These are phyloP conservation scores for Microcyclosporella mali DNA, from an alignment of 2,329 filamentous ascomycete species.

Conservation along the genomic window DNA sequence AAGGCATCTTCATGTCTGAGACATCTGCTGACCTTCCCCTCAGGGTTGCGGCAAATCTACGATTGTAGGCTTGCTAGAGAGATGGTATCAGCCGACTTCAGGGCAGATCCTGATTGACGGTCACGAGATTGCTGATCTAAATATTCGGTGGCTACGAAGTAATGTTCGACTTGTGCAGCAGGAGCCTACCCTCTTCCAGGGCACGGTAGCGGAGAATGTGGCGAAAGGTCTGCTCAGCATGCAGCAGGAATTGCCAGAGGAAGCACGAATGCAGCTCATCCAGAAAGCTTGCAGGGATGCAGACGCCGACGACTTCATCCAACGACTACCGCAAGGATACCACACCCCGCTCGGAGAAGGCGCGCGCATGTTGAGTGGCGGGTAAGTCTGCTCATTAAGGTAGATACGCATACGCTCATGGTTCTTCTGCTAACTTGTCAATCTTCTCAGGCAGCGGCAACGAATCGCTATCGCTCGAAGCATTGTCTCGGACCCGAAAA, in stretches of 20 bases:
- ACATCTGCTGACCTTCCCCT: constrained; percentile 4
- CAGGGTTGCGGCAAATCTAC: constrained; percentile 34
- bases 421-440: no score
- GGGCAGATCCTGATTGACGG: constrained; percentile 29
- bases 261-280: constrained; percentile 26
- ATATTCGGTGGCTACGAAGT: constrained; percentile 26
- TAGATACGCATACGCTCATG: no score
- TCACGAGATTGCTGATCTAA: constrained; percentile 19
- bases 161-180: constrained; percentile 30
- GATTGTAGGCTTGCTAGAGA: constrained; percentile 27
- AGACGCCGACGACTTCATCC: constrained; percentile 32
- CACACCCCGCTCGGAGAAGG: constrained; percentile 29
- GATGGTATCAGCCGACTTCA: constrained; percentile 27
- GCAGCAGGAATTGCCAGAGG: constrained; percentile 30
- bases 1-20: no score
- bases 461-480: constrained; percentile 31
- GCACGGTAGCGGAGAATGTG: constrained; percentile 31
- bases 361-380: constrained; percentile 28
- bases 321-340: constrained; percentile 29
- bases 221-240: constrained; percentile 27
- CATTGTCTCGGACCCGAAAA: constrained; percentile 29
- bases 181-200: constrained; percentile 29
- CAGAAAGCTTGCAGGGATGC: constrained; percentile 27
- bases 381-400: constrained; percentile 3
- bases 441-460: constrained; percentile 22